A percentile compares a stretch with the other conserved stretches of the same genome.
Conservation (phyloP, 345 rosid species). For the Gossypium stocksii region DNA sequence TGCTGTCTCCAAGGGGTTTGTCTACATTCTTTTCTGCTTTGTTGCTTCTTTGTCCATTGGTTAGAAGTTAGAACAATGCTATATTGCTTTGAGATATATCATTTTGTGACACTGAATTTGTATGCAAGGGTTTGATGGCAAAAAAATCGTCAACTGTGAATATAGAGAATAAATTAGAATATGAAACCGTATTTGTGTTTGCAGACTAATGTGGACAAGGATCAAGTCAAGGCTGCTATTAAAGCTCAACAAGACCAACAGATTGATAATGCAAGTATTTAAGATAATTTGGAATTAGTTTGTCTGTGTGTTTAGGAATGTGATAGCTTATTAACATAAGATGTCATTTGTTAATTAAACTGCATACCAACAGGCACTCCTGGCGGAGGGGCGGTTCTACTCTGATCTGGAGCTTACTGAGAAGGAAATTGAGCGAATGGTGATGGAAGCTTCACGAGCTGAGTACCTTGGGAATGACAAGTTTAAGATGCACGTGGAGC, state of each 20-base stretch:
- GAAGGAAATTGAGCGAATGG: slow-evolving; percentile 89
- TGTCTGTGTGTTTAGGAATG: not conserved
- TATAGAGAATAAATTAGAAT: not conserved
- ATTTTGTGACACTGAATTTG: not conserved
- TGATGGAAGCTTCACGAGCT: slow-evolving; percentile 96
- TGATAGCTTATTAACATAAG: slow-evolving; percentile 5
- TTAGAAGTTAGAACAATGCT: not conserved
- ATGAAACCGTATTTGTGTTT: slow-evolving; percentile 8
- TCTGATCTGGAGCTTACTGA: slow-evolving; percentile 97
- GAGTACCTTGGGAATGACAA: slow-evolving; percentile 76
- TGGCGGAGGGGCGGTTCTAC: slow-evolving; percentile 84
- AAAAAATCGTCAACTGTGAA: not conserved
- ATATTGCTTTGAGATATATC: not conserved
- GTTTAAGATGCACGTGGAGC: slow-evolving; percentile 55
- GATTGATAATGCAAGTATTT: slow-evolving; percentile 70
- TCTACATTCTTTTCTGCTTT: not conserved
- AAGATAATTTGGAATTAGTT: not conserved
- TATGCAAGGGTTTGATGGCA: not conserved
- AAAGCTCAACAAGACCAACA: slow-evolving; percentile 98
- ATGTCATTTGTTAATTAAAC: not conserved
- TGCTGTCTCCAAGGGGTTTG: slow-evolving; percentile 86
- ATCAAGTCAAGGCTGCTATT: slow-evolving; percentile 97
- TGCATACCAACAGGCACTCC: slow-evolving; percentile 60
- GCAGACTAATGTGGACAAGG: slow-evolving; percentile 82
- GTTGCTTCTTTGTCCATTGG: not conserved